Conservation (phyloP, 208 protist genomes). For the Porcisia hertigi region DNA sequence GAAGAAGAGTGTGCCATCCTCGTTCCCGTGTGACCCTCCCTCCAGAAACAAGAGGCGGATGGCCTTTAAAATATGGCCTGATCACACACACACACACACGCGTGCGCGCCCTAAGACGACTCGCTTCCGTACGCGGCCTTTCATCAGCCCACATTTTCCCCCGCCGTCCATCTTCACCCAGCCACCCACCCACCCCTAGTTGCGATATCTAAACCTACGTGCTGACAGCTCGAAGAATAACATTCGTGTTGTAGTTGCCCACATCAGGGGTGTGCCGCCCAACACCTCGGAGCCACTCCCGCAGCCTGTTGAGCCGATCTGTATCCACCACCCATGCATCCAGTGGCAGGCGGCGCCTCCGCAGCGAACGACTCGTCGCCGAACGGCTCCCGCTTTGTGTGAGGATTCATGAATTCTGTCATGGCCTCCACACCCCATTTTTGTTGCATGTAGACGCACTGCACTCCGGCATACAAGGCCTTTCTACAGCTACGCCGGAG, state of each 20-base stretch:
- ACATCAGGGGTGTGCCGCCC: conserved; percentile 5
- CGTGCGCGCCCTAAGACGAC: not conserved
- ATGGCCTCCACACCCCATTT: conserved; percentile 24
- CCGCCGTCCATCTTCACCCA: not conserved
- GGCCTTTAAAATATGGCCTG: not conserved
- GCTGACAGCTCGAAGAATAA: conserved; percentile 22
- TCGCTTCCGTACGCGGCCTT: not conserved
- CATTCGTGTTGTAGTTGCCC: conserved; percentile 16
- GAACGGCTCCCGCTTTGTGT: conserved; percentile 9
- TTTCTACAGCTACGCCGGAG: conserved; percentile 19
- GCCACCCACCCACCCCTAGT: not conserved
- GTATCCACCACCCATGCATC: conserved; percentile 35
- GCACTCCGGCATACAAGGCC: conserved; percentile 16
- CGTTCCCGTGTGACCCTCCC: not conserved
- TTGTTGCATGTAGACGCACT: conserved; percentile 25
- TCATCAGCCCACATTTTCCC: not conserved
- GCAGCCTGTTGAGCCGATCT: conserved; percentile 9
- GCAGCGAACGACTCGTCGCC: conserved; percentile 13
- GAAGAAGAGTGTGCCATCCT: not conserved
- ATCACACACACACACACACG: not conserved
- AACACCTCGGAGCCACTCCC: conserved; percentile 18
- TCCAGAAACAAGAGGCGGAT: not conserved
- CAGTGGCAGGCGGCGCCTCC: conserved; percentile 25
- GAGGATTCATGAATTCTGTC: not conserved
- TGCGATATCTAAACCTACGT: not conserved